These are phyloP conservation scores for Guadua angustifolia DNA, from an alignment of 176 grass and related monocot species.

Conservation along the genomic window DNA sequence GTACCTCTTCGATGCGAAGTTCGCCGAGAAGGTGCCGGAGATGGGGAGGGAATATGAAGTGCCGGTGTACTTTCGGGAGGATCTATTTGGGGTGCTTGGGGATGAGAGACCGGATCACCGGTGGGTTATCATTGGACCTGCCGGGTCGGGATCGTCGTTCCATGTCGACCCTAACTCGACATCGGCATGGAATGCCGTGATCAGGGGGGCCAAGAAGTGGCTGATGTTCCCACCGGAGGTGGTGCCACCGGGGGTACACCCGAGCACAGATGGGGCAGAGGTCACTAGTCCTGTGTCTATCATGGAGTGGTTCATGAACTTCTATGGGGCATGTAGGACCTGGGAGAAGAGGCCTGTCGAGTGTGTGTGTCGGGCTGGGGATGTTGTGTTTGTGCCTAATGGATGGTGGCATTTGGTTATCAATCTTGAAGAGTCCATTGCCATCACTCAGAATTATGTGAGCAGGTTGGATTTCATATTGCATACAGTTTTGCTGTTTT, in stretches of 20 bases:
- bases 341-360: constrained; percentile 87
- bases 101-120: constrained; percentile 80
- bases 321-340: constrained; percentile 68
- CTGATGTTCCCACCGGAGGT: constrained; percentile 86
- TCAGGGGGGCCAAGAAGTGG: constrained; percentile 91
- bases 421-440: constrained; percentile 94
- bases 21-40: constrained; percentile 72
- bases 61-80: constrained; percentile 77
- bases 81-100: constrained; percentile 79
- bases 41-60: constrained; percentile 77
- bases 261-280: constrained; percentile 76
- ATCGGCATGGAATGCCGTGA: constrained; percentile 89
- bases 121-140: constrained; percentile 91
- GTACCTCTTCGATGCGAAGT: constrained; percentile 85
- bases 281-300: constrained; percentile 91
- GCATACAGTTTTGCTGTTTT: background rate
- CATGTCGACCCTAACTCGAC: constrained; percentile 95
- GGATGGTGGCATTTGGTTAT: constrained; percentile 99
- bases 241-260: constrained; percentile 78
- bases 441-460: constrained; percentile 95
- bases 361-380: constrained; percentile 69
- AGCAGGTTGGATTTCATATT: constrained; percentile 61
- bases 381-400: constrained; percentile 91
- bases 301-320: constrained; percentile 99
- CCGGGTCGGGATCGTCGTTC: constrained; percentile 83